Base-by-base conservation (phyloP, 352 stramenopile species). In the Globisporangium iwayamae region DNA sequence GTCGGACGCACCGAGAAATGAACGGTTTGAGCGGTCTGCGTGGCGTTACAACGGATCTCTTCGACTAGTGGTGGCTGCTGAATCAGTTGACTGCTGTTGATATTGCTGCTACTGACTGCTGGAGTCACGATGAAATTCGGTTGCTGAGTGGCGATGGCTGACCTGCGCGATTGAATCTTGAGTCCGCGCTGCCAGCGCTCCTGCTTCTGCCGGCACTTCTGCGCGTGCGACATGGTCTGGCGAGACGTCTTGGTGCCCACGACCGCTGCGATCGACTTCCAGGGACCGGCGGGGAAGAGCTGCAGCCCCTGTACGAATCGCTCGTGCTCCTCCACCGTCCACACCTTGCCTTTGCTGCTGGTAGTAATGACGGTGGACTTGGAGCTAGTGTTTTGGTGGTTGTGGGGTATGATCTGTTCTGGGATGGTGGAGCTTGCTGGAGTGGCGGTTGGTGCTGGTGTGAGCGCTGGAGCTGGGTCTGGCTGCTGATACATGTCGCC, bases 151-250 rank as follows among this genome's bases (percentile, higher is more conserved):
- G 10, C 48, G 4, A 11, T 32, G 9, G n/a, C 57, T 16, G 25
- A 11, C 18, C 10, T 56, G 45, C 57, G 57, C 0, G 45, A 22
- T n/a, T 63, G 57, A 32, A 63, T 55, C 45, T 63, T 63, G 57
- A 63, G 57, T 36, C 48, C 60, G 41, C 81, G 81, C 66, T 87
- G 70, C 56, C 75, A 69, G 22, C 82, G 74, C 48, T 75, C 75
- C 67, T 90, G 81, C 71, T 93, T 93, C 72, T 93, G 79, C 5
- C 81, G 81, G 62, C 89, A 93, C 66, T 93, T 93, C 48, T 93
- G 81, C 55, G 83, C 83, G 72, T 92, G 83, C 13, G 77, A 86
- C 81, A 86, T 89, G 62, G 78, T 88, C 63, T 90, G 81, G 1
- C 52, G 51, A 16, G 45, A 7, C 8, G 53, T 48, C 36, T 74